phyloP scores from a whole-genome alignment of 176 grass and related monocot species.

The Aegilops umbellulata region DNA sequence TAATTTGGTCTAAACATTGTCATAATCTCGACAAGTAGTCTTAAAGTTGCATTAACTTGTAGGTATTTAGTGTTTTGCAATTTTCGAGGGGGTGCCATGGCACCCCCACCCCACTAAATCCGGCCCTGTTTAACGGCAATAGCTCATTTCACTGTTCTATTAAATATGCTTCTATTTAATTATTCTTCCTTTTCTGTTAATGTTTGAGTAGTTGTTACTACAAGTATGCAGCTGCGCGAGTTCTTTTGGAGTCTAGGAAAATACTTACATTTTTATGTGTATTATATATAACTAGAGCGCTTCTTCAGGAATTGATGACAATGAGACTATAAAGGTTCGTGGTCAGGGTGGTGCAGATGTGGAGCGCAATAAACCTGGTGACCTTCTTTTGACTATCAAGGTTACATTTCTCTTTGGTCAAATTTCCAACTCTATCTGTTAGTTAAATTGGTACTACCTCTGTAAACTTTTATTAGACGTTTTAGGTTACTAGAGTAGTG shows the following conservation, averaged over 20 bases:
- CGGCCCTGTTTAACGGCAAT: neutral
- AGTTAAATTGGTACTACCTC: slow-evolving; percentile 2
- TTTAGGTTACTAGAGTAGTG: no score
- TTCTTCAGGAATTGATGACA: slow-evolving; percentile 59
- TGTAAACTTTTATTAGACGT: no score
- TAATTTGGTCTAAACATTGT: no score
- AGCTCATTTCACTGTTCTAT: neutral
- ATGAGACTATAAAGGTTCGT: slow-evolving; percentile 71
- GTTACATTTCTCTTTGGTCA: slow-evolving; percentile 30
- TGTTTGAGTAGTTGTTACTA: neutral
- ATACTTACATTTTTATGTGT: neutral
- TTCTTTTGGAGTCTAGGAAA: slow-evolving; percentile 27
- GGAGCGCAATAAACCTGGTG: slow-evolving; percentile 72
- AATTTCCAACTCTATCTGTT: neutral
- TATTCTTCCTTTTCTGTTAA: slow-evolving; percentile 23
- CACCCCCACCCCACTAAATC: no score
- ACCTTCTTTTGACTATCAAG: slow-evolving; percentile 92
- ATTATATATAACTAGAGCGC: neutral
- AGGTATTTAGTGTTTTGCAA: no score
- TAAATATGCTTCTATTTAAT: neutral
- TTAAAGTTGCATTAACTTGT: no score
- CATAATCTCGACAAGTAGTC: no score
- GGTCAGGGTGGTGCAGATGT: slow-evolving; percentile 79
- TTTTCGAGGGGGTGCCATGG: no score
- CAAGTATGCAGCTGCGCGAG: neutral